Conservation (phyloP, 371 early-diverging fungal species). For the Syncephalastrum contaminatum region DNA sequence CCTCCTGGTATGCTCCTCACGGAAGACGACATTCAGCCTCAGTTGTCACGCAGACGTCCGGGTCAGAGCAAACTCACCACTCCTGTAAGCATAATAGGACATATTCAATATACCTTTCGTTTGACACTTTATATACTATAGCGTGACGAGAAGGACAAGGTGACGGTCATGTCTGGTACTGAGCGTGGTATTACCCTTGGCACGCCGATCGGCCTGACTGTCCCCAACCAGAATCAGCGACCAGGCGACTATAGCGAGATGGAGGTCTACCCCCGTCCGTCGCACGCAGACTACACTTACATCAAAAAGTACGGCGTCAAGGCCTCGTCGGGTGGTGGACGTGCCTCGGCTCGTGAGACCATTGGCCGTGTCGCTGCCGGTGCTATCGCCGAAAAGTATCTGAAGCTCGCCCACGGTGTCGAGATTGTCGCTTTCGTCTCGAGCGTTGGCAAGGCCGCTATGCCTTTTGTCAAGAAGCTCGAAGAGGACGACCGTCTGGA, state of each 20-base stretch:
- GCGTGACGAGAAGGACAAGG: slow-evolving; percentile 91
- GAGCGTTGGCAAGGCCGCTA: slow-evolving; percentile 81
- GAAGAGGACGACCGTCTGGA: slow-evolving; percentile 45
- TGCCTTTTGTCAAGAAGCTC: slow-evolving; percentile 67
- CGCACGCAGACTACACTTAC: slow-evolving; percentile 97
- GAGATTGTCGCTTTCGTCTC: slow-evolving; percentile 95
- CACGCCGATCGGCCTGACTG: slow-evolving; percentile 91
- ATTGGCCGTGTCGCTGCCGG: slow-evolving; percentile 97
- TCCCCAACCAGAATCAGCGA: slow-evolving; percentile 93
- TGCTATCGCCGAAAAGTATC: slow-evolving; percentile 94
- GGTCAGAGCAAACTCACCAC: slow-evolving; percentile 95
- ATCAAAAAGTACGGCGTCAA: slow-evolving; percentile 94
- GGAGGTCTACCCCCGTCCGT: slow-evolving; percentile 90
- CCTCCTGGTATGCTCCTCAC: slow-evolving; percentile 92
- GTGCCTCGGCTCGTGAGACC: slow-evolving; percentile 95
- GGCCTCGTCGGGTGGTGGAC: slow-evolving; percentile 93
- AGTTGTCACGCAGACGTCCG: slow-evolving; percentile 89
- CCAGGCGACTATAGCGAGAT: slow-evolving; percentile 96
- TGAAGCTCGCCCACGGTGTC: slow-evolving; percentile 74
- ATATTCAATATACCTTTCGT: not conserved
- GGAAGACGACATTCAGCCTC: slow-evolving; percentile 91
- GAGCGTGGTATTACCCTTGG: slow-evolving; percentile 94
- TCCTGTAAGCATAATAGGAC: slow-evolving; percentile 61
- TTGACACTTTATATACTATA: slow-evolving; percentile 17
- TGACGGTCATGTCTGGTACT: slow-evolving; percentile 90